Evolutionary conservation across 2,329 filamentous ascomycete species (phyloP).

Genomic region (Epicoccum sorghinum): DNA sequence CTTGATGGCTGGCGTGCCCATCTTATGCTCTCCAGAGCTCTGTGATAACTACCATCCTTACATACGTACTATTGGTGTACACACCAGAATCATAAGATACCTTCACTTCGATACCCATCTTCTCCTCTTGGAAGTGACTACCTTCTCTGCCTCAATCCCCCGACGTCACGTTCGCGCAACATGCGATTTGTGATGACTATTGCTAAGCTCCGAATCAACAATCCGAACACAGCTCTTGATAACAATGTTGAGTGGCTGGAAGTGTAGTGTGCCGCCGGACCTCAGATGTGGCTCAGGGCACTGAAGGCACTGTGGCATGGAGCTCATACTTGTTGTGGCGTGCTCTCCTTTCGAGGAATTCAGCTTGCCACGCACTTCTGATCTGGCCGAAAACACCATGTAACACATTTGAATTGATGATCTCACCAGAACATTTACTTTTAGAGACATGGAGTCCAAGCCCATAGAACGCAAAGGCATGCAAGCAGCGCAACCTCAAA

Average conservation of each 20-base stretch:
- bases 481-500: conserved; percentile 8
- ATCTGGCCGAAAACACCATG: not conserved
- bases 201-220: too few relatives aligned
- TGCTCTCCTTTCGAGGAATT: too few relatives aligned
- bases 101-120: not conserved
- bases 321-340: not conserved
- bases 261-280: too few relatives aligned
- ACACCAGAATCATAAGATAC: conserved; percentile 11
- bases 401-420: not conserved
- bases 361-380: too few relatives aligned
- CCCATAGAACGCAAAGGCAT: not conserved
- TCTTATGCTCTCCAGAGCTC: conserved; percentile 5
- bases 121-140: not conserved
- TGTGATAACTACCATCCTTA: conserved; percentile 14
- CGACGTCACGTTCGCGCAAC: too few relatives aligned
- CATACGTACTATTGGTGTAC: conserved; percentile 12
- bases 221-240: too few relatives aligned
- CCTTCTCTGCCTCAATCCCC: not conserved
- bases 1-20: conserved; percentile 18
- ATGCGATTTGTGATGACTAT: not conserved
- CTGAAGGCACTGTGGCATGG: not conserved
- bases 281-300: too few relatives aligned
- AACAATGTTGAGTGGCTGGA: too few relatives aligned
- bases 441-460: not conserved
- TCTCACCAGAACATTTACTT: not conserved